phyloP scores from a whole-genome alignment of 192 early-diverging fungal species.

The Coemansia sp. region DNA sequence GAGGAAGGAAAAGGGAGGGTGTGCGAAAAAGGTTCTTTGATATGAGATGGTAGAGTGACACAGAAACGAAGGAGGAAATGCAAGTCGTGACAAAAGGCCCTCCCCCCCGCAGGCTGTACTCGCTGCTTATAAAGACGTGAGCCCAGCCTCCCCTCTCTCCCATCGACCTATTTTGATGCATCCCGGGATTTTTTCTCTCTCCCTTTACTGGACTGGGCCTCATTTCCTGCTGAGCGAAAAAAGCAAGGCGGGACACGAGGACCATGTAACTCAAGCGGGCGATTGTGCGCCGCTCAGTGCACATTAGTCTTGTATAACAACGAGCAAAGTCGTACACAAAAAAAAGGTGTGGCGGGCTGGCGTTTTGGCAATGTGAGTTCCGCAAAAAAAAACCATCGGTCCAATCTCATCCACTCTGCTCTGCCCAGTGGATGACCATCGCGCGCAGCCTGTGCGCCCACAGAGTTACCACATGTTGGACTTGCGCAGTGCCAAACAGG shows the following conservation, averaged over 20 bases:
- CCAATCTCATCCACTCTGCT: background rate
- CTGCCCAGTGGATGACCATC: background rate
- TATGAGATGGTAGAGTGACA: background rate
- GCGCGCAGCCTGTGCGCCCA: background rate
- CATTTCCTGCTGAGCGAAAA: background rate
- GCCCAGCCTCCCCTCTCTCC: background rate
- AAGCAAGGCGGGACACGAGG: background rate
- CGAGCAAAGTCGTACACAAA: background rate
- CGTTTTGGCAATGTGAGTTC: background rate
- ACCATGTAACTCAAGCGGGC: background rate
- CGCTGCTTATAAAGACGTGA: constrained; percentile 1
- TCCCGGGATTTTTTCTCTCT: background rate
- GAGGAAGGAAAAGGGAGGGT: background rate
- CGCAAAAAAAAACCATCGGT: background rate
- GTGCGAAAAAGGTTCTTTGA: background rate
- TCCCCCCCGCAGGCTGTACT: background rate
- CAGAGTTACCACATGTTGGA: constrained; percentile 1
- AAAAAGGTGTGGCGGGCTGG: background rate
- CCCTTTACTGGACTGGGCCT: constrained; percentile 7
- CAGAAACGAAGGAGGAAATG: constrained; percentile 7
- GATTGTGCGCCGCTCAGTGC: background rate
- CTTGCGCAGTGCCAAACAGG: background rate
- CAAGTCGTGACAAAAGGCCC: background rate
- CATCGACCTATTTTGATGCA: constrained; percentile 11
- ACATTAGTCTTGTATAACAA: background rate